Conservation (phyloP, 176 grass and related monocot genomes). For the Cenchrus purpureus region DNA sequence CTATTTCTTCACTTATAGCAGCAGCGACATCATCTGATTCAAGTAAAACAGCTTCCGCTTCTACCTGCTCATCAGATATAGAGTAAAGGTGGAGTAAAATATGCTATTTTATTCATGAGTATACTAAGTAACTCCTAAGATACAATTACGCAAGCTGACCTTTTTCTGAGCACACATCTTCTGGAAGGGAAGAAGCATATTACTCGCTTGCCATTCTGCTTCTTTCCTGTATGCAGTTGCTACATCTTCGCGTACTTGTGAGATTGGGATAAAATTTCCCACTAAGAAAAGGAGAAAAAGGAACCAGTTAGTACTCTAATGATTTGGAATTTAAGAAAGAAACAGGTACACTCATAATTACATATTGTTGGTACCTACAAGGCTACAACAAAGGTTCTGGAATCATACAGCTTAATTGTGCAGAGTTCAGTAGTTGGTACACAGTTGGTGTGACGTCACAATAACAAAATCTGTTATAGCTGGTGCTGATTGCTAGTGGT, state of each 20-base stretch:
- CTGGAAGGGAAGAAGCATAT: slow-evolving; percentile 63
- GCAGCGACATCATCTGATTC: slow-evolving; percentile 72
- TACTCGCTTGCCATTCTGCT: slow-evolving; percentile 68
- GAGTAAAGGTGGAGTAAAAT: slow-evolving; percentile 34
- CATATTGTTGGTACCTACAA: slow-evolving; percentile 5
- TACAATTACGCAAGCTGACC: slow-evolving; percentile 27
- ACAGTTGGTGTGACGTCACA: slow-evolving; percentile 28
- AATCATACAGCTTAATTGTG: slow-evolving; percentile 23
- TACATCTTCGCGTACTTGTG: slow-evolving; percentile 75
- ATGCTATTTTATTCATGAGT: background rate
- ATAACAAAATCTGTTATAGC: background rate
- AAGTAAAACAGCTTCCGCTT: slow-evolving; percentile 77
- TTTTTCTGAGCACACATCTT: slow-evolving; percentile 71
- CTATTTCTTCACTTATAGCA: slow-evolving; percentile 69
- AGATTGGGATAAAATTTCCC: slow-evolving; percentile 83
- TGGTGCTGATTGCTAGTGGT: background rate
- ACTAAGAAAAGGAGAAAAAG: slow-evolving; percentile 45
- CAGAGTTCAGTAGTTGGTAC: slow-evolving; percentile 9
- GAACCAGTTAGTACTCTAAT: slow-evolving; percentile 11
- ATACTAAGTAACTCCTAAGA: background rate
- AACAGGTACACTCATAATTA: background rate
- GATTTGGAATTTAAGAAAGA: background rate
- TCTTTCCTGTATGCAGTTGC: slow-evolving; percentile 74
- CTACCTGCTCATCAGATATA: slow-evolving; percentile 55
- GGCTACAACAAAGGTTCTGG: background rate